These are phyloP conservation scores for Emergomyces africanus DNA, from an alignment of 2,329 filamentous ascomycete genomes.

Conservation along the genomic window DNA sequence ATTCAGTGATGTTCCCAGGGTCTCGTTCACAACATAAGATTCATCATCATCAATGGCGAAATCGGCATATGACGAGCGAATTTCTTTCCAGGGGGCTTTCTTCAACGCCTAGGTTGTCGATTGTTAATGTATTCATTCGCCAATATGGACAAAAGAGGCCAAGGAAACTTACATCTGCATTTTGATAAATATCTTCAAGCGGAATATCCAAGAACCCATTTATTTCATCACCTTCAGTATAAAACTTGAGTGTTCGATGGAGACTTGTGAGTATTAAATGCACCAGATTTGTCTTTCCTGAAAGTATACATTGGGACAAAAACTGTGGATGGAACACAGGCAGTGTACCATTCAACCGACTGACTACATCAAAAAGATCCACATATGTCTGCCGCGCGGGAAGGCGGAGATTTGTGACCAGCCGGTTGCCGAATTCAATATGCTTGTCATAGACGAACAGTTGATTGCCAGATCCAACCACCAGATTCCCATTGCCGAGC, in stretches of 20 bases:
- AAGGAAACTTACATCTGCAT: slow-evolving; percentile 29
- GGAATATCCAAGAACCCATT: slow-evolving; percentile 60
- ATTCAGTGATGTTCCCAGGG: slow-evolving; percentile 55
- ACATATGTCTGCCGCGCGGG: slow-evolving; percentile 38
- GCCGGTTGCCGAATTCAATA: slow-evolving; percentile 51
- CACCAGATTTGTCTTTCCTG: slow-evolving; percentile 61
- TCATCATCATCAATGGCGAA: slow-evolving; percentile 41
- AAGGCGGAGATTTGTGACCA: slow-evolving; percentile 44
- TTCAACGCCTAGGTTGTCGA: slow-evolving; percentile 21
- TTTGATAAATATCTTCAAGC: slow-evolving; percentile 36
- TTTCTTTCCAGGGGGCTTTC: slow-evolving; percentile 34
- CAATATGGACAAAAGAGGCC: not conserved
- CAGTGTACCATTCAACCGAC: slow-evolving; percentile 71
- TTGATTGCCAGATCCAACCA: slow-evolving; percentile 84
- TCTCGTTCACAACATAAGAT: slow-evolving; percentile 56
- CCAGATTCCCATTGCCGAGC: slow-evolving; percentile 71
- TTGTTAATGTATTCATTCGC: slow-evolving; percentile 11
- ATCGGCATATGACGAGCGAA: slow-evolving; percentile 40
- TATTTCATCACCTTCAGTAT: slow-evolving; percentile 65
- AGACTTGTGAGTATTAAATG: slow-evolving; percentile 60
- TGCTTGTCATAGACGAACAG: slow-evolving; percentile 71
- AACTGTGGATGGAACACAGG: slow-evolving; percentile 90
- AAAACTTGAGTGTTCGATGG: slow-evolving; percentile 67
- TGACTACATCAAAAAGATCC: slow-evolving; percentile 71
- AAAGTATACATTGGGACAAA: slow-evolving; percentile 70